phyloP scores from a whole-genome alignment of 2,329 filamentous ascomycete genomes.

The Fonsecaea pedrosoi region DNA sequence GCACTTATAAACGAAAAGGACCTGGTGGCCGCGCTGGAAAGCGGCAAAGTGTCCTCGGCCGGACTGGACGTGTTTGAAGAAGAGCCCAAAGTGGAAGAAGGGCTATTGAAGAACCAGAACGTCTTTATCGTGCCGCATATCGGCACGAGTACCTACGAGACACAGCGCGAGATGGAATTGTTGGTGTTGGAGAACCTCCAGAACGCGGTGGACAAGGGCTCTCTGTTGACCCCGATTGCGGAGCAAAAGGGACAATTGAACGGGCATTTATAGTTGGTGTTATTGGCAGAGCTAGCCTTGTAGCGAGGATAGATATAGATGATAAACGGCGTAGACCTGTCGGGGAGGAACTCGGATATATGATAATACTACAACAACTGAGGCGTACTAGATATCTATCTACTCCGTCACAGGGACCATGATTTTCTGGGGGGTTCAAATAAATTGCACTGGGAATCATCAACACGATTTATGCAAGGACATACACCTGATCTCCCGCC shows the following conservation, averaged over 20 bases:
- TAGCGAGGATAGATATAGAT: conserved; percentile 2
- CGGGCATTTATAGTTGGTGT: conserved; percentile 26
- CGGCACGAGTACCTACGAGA: conserved; percentile 66
- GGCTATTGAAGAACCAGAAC: conserved; percentile 51
- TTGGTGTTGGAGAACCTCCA: conserved; percentile 65
- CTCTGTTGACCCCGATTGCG: conserved; percentile 65
- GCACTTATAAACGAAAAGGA: conserved; percentile 56
- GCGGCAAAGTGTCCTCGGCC: conserved; percentile 54
- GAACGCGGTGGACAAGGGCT: conserved; percentile 62
- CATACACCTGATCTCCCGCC: no score
- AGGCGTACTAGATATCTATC: background rate
- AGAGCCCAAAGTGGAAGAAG: conserved; percentile 56
- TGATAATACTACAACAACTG: background rate
- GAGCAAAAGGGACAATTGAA: conserved; percentile 59
- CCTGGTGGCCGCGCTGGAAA: conserved; percentile 53
- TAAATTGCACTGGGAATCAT: no score
- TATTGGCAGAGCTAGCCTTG: no score
- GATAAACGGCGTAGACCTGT: background rate
- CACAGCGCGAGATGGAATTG: conserved; percentile 67
- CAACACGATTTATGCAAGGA: no score
- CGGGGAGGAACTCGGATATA: background rate
- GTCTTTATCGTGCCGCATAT: conserved; percentile 66
- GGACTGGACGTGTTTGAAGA: conserved; percentile 57
- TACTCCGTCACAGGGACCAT: no score
- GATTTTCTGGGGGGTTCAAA: no score